A percentile compares a stretch with the other conserved stretches of the same genome.
These are phyloP conservation scores for Prunus dulcis DNA, from an alignment of 306 rosid genomes.

Conservation along the genomic window DNA sequence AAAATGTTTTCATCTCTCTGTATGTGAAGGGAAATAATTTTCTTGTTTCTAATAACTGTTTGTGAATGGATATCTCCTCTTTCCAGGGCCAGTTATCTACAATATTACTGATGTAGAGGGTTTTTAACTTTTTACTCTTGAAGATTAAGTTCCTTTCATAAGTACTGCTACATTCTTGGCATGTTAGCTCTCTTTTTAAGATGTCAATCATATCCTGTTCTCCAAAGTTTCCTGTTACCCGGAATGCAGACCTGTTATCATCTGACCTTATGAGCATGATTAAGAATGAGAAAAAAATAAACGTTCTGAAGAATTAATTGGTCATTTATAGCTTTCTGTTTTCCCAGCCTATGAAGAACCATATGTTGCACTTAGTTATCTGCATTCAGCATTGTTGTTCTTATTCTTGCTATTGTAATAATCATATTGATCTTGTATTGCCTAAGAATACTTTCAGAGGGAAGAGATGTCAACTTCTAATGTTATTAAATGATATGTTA, in stretches of 20 bases:
- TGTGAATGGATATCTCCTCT: slow-evolving; percentile 11
- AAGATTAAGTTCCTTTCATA: not conserved
- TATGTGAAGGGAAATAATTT: not conserved
- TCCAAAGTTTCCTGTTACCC: not conserved
- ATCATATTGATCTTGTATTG: not conserved
- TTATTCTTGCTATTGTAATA: not conserved
- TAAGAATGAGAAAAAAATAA: not conserved
- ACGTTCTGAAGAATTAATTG: not conserved
- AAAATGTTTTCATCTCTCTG: not conserved
- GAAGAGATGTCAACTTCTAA: not conserved
- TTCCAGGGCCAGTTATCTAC: not conserved
- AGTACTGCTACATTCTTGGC: not conserved
- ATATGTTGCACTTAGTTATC: not conserved
- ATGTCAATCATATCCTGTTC: not conserved
- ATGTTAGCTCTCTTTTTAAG: not conserved
- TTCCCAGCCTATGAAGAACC: not conserved
- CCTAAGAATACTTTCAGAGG: not conserved
- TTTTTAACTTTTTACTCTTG: not conserved
- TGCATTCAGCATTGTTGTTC: not conserved
- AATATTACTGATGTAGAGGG: not conserved
- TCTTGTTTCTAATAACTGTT: not conserved
- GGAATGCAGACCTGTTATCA: not conserved
- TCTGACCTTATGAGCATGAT: not conserved
- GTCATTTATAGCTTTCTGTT: not conserved
- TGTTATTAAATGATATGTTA: not conserved